phyloP scores from a whole-genome alignment of 345 rosid species.

The Salix viminalis region DNA sequence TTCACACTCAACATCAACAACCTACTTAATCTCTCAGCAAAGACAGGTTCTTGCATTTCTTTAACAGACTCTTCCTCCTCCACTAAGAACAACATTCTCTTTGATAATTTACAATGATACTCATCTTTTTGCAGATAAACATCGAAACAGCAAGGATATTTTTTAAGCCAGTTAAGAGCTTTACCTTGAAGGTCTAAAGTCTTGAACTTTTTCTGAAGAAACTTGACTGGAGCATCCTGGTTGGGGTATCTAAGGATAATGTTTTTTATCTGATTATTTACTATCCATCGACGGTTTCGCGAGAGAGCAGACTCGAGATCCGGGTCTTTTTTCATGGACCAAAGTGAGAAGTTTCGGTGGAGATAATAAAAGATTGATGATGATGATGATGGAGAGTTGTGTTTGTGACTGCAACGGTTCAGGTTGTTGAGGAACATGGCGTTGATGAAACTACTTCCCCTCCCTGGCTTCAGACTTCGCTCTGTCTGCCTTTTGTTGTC shows the following conservation, averaged over 20 bases:
- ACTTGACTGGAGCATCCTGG: constrained; percentile 49
- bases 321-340: constrained; percentile 87
- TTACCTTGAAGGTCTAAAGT: constrained; percentile 93
- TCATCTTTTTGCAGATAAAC: constrained; percentile 58
- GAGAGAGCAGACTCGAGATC: constrained; percentile 83
- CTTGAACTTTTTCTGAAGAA: constrained; percentile 86
- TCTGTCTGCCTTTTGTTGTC: too few species aligned
- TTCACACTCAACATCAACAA: constrained; percentile 79
- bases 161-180: constrained; percentile 85
- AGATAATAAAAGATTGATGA: not conserved
- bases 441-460: not conserved
- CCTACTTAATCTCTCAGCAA: constrained; percentile 55
- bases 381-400: not conserved
- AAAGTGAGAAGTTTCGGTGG: constrained; percentile 61
- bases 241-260: constrained; percentile 69
- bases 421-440: constrained; percentile 6
- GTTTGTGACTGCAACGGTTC: not conserved
- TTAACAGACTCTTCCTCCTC: constrained; percentile 76
- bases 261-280: constrained; percentile 83
- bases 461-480: too few species aligned
- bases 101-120: constrained; percentile 59
- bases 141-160: constrained; percentile 87
- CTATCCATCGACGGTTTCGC: constrained; percentile 78
- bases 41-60: constrained; percentile 58
- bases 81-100: constrained; percentile 63